phyloP scores from a whole-genome alignment of 306 rosid genomes.

The Comarum palustre region DNA sequence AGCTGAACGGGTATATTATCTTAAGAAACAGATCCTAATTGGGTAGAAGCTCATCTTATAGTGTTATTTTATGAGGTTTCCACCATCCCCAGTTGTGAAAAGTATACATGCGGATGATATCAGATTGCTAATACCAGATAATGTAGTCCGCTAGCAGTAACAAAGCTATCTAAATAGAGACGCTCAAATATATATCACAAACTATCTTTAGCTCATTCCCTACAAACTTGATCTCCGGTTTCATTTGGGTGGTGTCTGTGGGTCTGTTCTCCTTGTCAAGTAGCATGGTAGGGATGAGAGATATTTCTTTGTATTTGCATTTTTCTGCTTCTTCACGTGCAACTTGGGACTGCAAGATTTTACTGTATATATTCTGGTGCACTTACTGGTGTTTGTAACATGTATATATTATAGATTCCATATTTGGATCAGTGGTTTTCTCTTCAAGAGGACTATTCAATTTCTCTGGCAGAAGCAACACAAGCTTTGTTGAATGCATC shows the following conservation, averaged over 20 bases:
- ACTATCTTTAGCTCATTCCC: background rate
- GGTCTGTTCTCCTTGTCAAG: background rate
- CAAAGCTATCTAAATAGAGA: background rate
- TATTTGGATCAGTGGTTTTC: constrained; percentile 68
- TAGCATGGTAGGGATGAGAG: background rate
- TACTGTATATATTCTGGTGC: background rate
- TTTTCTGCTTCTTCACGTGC: background rate
- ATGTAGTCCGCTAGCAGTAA: background rate
- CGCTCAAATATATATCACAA: background rate
- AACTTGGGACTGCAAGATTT: background rate
- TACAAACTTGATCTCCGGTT: background rate
- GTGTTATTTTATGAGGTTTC: background rate
- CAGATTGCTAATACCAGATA: background rate
- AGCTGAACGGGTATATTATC: background rate
- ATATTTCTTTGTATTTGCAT: background rate
- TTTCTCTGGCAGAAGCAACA: constrained; percentile 49
- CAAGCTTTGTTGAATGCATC: constrained; percentile 71
- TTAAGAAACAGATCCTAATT: background rate
- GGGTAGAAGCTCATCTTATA: too few species aligned
- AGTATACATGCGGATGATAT: background rate
- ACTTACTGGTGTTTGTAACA: constrained; percentile 17
- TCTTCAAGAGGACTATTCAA: constrained; percentile 56
- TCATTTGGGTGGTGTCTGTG: background rate
- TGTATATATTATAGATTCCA: constrained; percentile 53
- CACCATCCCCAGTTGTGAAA: background rate